Base-by-base conservation (phyloP, 1,139 yeast species). In the Yamadazyma sp. region DNA sequence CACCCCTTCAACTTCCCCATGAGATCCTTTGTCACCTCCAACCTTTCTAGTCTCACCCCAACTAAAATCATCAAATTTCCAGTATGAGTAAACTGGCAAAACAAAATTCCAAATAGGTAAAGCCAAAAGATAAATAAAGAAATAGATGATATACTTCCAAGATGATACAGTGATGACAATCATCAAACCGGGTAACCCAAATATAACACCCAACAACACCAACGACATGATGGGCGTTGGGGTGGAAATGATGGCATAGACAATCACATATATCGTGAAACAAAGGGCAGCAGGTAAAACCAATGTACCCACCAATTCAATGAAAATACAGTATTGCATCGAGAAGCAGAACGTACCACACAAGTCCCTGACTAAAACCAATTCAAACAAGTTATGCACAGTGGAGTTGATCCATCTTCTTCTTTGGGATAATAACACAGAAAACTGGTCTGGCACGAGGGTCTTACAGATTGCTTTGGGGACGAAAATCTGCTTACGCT, bases 391-490 rank as follows among this genome's bases (percentile, higher is more conserved):
- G 56, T 92, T 92, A 62, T 92, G 98, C 34, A 92, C 95, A 0
- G 98, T 92, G 2, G 97, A 89, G 62, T 92, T 92, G 54, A 92
- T 92, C 98, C 98, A 92, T 60, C 98, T 86, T 65, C 98, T 87
- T 60, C 98, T 83, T 61, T 92, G 98, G 1, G 97, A 90, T 39
- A 92, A 69, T 51, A 92, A 69, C 31, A 90, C 95, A 46, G 64
- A 73, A 59, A 92, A 89, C 41, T 74, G 73, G 48, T 85, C 88
- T 0, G 98, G 98, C 14, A 86, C 97, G 48, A 89, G 66, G 1
- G 98, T 92, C 60, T 89, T 89, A 70, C 97, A 92, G 10, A 88
- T 95, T 11, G 97, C 98, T 61, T 89, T 90, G 2, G 97, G 88
- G 7, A 92, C 84, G 58, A 92, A 92, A n/a, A 90, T 67, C 63